Evolutionary conservation across 2,329 filamentous ascomycete genomes (phyloP).

Genomic region (Aureobasidium sp.): DNA sequence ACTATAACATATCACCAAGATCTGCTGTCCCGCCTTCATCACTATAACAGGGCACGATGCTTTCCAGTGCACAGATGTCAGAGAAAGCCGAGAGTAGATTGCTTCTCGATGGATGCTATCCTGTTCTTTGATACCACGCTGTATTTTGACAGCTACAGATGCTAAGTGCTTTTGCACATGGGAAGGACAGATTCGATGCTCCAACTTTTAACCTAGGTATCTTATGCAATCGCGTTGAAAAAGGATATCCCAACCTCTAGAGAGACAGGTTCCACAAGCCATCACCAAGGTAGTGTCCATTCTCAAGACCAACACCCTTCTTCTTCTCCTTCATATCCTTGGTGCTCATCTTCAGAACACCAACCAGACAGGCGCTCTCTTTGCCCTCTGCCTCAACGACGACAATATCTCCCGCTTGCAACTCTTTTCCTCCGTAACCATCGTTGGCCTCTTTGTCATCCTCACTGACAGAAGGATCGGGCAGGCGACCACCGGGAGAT

Average conservation of each 20-base stretch:
- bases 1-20: too few relatives aligned
- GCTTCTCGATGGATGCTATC: too few relatives aligned
- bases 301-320: conserved; percentile 90
- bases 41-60: too few relatives aligned
- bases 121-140: too few relatives aligned
- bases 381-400: conserved; percentile 92
- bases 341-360: conserved; percentile 73
- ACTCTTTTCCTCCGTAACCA: conserved; percentile 52
- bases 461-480: conserved; percentile 38
- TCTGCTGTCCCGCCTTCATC: too few relatives aligned
- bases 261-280: conserved; percentile 73
- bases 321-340: conserved; percentile 89
- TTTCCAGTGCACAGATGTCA: too few relatives aligned
- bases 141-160: too few relatives aligned
- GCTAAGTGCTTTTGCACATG: rapidly evolving
- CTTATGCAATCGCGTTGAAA: neutral
- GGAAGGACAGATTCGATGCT: neutral
- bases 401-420: conserved; percentile 75
- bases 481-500: conserved; percentile 70
- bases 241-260: neutral
- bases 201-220: neutral
- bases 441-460: conserved; percentile 34
- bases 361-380: conserved; percentile 80
- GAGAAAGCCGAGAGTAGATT: too few relatives aligned
- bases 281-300: conserved; percentile 88